Evolutionary conservation across 202 grass and related monocot genomes (phyloP).

Genomic region (Elaeis oleifera): DNA sequence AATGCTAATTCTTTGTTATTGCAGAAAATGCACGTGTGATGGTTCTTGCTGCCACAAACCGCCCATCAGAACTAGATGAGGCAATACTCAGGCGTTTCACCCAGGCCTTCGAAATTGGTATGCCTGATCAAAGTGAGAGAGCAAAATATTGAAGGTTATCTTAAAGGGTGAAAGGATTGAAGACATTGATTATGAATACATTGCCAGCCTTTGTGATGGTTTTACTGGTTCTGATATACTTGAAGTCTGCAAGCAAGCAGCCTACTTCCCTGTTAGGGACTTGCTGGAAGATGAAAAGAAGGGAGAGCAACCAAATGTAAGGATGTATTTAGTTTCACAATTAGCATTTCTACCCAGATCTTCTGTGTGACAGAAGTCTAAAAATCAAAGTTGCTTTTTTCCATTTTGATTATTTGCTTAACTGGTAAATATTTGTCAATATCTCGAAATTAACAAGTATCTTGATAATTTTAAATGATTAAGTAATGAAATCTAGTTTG

Average conservation of each 20-base stretch:
- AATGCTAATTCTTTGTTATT: conserved; percentile 1
- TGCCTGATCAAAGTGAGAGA: conserved; percentile 73
- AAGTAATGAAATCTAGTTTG: too few species aligned
- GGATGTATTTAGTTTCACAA: conserved; percentile 18
- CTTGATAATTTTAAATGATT: too few species aligned
- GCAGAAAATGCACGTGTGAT: conserved; percentile 89
- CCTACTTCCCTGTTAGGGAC: conserved; percentile 85
- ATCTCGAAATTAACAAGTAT: too few species aligned
- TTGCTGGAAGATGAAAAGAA: conserved; percentile 74
- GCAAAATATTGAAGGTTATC: conserved; percentile 76
- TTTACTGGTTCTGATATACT: conserved; percentile 94
- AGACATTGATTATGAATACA: conserved; percentile 62
- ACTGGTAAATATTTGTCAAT: too few species aligned
- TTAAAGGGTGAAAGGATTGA: conserved; percentile 79
- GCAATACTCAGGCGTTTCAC: conserved; percentile 93
- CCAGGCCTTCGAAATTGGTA: conserved; percentile 86
- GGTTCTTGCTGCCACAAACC: conserved; percentile 98
- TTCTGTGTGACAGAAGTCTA: too few species aligned
- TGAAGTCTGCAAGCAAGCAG: conserved; percentile 89
- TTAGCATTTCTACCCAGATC: too few species aligned
- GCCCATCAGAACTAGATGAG: conserved; percentile 87
- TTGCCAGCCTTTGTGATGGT: conserved; percentile 76
- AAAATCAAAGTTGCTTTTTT: too few species aligned
- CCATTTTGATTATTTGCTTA: too few species aligned
- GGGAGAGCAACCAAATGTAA: conserved; percentile 46